Percentiles rank a stretch among this genome's conserved stretches.
These are phyloP conservation scores for Fusarium foetens DNA, from an alignment of 2,329 filamentous ascomycete species.

Conservation along the genomic window DNA sequence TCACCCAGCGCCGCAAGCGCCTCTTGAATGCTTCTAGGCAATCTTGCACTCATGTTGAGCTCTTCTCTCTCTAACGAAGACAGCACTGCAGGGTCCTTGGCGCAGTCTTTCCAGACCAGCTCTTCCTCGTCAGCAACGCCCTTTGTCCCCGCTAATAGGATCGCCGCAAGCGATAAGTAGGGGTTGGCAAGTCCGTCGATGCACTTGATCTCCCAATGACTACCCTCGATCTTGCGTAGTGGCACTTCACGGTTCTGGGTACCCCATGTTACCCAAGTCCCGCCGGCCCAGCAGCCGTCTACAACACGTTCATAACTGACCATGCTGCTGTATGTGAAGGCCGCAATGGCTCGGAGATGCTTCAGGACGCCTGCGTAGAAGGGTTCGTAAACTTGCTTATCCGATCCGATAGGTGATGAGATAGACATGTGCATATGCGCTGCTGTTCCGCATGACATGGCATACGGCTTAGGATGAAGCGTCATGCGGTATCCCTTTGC, in stretches of 20 bases:
- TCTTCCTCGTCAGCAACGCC: conserved; percentile 46
- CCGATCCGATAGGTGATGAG: conserved; percentile 54
- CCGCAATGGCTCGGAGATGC: conserved; percentile 72
- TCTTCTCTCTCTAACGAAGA: conserved; percentile 57
- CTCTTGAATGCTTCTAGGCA: conserved; percentile 65
- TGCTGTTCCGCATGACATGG: conserved; percentile 68
- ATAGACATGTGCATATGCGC: conserved; percentile 78
- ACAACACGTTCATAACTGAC: conserved; percentile 75
- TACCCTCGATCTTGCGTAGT: conserved; percentile 71
- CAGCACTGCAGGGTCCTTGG: conserved; percentile 63
- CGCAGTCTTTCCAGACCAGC: conserved; percentile 64
- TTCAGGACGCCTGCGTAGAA: conserved; percentile 79
- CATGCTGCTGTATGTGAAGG: conserved; percentile 73
- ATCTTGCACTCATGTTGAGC: conserved; percentile 63
- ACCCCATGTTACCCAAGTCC: conserved; percentile 82
- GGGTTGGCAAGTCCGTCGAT: conserved; percentile 84
- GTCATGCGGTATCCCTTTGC: conserved; percentile 73
- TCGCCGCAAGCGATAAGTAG: conserved; percentile 66
- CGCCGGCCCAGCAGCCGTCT: conserved; percentile 81
- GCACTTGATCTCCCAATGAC: conserved; percentile 82
- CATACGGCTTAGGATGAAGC: conserved; percentile 76
- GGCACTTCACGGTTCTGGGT: conserved; percentile 83
- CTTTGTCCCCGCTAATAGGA: conserved; percentile 47
- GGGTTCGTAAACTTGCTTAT: conserved; percentile 61
- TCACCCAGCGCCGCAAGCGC: conserved; percentile 62